These are phyloP conservation scores for Candida ipomoeae DNA, from an alignment of 805 yeast genomes.

Conservation along the genomic window DNA sequence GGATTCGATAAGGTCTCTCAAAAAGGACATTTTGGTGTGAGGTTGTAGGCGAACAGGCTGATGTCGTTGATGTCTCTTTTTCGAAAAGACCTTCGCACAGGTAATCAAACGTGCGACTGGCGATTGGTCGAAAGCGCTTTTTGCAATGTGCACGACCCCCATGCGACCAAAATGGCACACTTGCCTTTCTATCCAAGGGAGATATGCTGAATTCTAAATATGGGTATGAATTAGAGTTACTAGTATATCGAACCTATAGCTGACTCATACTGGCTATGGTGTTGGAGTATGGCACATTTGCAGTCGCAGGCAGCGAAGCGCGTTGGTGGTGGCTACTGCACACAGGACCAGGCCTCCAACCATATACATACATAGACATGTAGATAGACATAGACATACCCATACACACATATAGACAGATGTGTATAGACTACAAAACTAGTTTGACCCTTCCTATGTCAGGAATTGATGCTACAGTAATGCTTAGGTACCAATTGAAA, in stretches of 20 bases:
- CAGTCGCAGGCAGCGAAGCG: background rate
- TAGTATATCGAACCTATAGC: background rate
- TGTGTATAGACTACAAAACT: too few species aligned
- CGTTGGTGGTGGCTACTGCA: background rate
- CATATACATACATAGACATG: too few species aligned
- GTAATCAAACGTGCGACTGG: conserved; percentile 19
- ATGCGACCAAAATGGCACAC: background rate
- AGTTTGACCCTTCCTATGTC: too few species aligned
- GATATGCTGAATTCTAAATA: background rate
- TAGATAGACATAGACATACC: too few species aligned
- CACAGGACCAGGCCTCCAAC: background rate
- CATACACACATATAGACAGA: too few species aligned
- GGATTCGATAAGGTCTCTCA: conserved; percentile 74
- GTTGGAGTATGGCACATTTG: background rate
- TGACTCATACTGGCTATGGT: background rate
- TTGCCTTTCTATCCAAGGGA: background rate
- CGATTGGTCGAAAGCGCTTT: conserved; percentile 15
- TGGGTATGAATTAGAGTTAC: too few species aligned
- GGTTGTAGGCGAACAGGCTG: conserved; percentile 6
- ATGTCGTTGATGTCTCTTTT: conserved; percentile 4
- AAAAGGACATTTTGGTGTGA: conserved; percentile 40
- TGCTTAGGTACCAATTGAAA: background rate
- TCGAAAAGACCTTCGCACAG: conserved; percentile 14
- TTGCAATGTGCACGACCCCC: conserved; percentile 10
- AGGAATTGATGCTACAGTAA: background rate